A percentile compares a stretch with the other conserved stretches of the same genome.
These are phyloP conservation scores for Lasiosphaeriaceae sp. DNA, from an alignment of 495 filamentous ascomycete species.

Conservation along the genomic window DNA sequence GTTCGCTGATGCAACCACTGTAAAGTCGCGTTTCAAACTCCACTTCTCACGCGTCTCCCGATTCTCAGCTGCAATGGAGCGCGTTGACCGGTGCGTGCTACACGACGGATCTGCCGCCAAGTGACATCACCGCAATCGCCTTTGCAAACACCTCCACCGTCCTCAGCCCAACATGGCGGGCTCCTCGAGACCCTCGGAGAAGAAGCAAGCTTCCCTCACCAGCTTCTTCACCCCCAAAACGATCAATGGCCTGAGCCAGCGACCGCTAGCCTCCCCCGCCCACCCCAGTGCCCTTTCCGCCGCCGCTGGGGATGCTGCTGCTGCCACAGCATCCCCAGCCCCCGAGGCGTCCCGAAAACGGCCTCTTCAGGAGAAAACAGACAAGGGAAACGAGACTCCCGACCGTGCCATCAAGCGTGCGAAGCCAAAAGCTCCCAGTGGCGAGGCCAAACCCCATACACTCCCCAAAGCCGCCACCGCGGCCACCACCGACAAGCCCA, in stretches of 20 bases:
- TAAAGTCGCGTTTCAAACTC: not conserved
- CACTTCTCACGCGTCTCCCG: constrained; percentile 7
- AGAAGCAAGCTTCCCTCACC: constrained; percentile 78
- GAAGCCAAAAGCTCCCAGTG: constrained; percentile 27
- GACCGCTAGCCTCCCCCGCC: constrained; percentile 8
- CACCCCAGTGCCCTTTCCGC: constrained; percentile 6
- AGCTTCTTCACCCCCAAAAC: constrained; percentile 79
- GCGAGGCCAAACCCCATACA: constrained; percentile 15
- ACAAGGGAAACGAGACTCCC: constrained; percentile 31
- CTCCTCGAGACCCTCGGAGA: constrained; percentile 33
- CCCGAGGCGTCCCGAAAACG: constrained; percentile 36
- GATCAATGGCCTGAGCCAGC: constrained; percentile 29
- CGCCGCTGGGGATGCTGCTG: not conserved
- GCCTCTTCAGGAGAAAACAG: constrained; percentile 40
- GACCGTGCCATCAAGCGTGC: constrained; percentile 39
- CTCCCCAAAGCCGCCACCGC: constrained; percentile 1
- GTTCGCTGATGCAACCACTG: not conserved
- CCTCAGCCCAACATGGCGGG: constrained; percentile 31
- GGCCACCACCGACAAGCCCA: too few species aligned
- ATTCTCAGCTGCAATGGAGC: not conserved
- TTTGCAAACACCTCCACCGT: not conserved
- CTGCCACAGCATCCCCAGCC: constrained; percentile 9
- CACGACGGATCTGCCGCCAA: too few species aligned
- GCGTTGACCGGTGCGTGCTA: not conserved
- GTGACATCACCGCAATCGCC: constrained; percentile 23